These are phyloP conservation scores for Cladosporium sp. DNA, from an alignment of 2,329 filamentous ascomycete species.

Conservation along the genomic window DNA sequence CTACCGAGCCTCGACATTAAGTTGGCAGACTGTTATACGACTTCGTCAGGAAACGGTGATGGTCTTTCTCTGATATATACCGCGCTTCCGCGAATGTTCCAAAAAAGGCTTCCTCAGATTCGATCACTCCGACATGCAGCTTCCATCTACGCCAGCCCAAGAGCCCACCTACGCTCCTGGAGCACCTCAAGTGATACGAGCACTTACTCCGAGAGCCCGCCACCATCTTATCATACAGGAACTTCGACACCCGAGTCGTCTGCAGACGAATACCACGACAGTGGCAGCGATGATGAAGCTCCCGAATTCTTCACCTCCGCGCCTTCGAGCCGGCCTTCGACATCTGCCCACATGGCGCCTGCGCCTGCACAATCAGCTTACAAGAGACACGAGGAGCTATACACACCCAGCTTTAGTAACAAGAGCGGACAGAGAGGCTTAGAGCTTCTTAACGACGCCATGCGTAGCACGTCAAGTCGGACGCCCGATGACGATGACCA, in stretches of 20 bases:
- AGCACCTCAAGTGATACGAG: conserved; percentile 1
- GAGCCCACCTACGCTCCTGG: neutral
- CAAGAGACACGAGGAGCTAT: neutral
- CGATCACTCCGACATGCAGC: conserved; percentile 12
- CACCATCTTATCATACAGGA: conserved; percentile 7
- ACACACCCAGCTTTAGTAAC: neutral
- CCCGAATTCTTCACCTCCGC: conserved; percentile 11
- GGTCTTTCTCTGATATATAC: conserved; percentile 16
- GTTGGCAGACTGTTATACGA: neutral
- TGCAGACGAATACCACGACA: neutral
- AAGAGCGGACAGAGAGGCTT: conserved; percentile 10
- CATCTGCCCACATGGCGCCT: conserved; percentile 8
- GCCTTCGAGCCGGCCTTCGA: conserved; percentile 14
- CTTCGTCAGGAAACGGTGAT: neutral
- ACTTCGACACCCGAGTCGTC: neutral
- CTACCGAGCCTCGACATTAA: neutral
- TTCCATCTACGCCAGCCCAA: conserved; percentile 8
- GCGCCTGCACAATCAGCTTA: neutral
- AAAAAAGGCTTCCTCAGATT: conserved; percentile 8
- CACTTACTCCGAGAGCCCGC: conserved; percentile 9
- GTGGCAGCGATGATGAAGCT: neutral
- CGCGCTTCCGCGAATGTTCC: conserved; percentile 9
- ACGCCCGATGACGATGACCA: neutral
- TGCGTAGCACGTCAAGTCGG: neutral
- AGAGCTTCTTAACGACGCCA: conserved; percentile 10